Percentiles rank a stretch among this genome's conserved stretches.
Conservation (phyloP, 768 basidiomycete genomes). For the Boletus eberwhitei region DNA sequence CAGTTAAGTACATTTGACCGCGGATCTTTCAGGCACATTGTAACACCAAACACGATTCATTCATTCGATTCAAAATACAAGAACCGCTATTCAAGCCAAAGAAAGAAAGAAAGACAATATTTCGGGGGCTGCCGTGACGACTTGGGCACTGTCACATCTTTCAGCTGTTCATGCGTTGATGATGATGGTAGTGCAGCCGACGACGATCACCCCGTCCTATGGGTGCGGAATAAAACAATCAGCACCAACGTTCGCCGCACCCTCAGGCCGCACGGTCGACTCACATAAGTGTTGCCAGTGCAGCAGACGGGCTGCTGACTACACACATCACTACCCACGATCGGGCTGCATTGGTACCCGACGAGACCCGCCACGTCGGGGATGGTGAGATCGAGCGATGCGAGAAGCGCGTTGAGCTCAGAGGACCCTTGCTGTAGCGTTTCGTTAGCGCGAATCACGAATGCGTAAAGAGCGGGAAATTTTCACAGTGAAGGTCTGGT, state of each 20-base stretch:
- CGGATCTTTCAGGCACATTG: background rate
- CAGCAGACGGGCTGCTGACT: conserved; percentile 14
- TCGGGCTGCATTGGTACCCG: no score
- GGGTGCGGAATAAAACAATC: background rate
- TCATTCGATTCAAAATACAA: background rate
- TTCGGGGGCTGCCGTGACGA: background rate
- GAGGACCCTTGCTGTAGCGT: no score
- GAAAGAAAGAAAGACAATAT: background rate
- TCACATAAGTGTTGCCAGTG: conserved; percentile 6
- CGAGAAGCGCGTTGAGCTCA: no score
- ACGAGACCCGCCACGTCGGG: no score
- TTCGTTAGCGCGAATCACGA: no score
- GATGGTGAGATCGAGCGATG: no score
- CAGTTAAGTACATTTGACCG: background rate
- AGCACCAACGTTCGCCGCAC: background rate
- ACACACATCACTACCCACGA: conserved; percentile 1
- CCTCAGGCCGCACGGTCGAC: background rate
- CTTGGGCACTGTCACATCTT: background rate
- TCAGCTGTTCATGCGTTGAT: background rate
- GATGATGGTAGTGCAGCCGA: conserved; percentile 12
- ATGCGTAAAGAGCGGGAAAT: no score
- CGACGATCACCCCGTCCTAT: conserved; percentile 8
- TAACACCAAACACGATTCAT: background rate
- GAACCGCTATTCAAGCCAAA: background rate
- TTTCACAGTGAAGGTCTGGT: no score